Evolutionary conservation across 768 basidiomycete genomes (phyloP).

Genomic region (Mycena indigotica): DNA sequence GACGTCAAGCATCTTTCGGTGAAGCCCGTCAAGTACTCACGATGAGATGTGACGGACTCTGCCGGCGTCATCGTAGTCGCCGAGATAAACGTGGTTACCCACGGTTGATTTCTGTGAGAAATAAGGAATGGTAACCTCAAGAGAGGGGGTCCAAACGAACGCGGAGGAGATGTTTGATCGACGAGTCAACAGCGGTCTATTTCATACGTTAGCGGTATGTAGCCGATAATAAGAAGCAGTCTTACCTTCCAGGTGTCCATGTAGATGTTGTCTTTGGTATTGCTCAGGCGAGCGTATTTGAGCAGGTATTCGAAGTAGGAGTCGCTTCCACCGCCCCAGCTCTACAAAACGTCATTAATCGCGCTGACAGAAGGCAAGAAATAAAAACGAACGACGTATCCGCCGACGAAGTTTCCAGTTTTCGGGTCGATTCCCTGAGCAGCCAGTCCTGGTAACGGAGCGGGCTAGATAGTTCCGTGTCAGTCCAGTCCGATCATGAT

Average conservation of each 20-base stretch:
- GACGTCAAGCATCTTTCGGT: background rate
- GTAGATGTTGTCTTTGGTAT: conserved; percentile 61
- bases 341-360: too few species aligned
- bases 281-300: conserved; percentile 68
- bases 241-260: conserved; percentile 56
- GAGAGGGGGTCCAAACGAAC: conserved; percentile 34
- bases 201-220: too few species aligned
- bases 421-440: conserved; percentile 56
- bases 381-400: conserved; percentile 45
- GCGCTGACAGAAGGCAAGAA: background rate
- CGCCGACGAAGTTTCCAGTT: conserved; percentile 45
- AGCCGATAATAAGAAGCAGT: too few species aligned
- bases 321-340: conserved; percentile 59
- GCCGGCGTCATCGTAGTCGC: conserved; percentile 54
- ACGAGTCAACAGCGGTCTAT: conserved; percentile 65
- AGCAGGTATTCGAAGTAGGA: conserved; percentile 80
- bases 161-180: conserved; percentile 57
- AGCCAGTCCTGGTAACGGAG: conserved; percentile 45
- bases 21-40: background rate
- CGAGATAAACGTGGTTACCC: conserved; percentile 61
- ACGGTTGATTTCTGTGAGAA: conserved; percentile 59
- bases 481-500: background rate
- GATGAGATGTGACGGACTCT: conserved; percentile 63
- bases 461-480: background rate
- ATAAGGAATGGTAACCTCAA: background rate